phyloP scores from a whole-genome alignment of 768 basidiomycete genomes.

The Boletus pseudopeckii region DNA sequence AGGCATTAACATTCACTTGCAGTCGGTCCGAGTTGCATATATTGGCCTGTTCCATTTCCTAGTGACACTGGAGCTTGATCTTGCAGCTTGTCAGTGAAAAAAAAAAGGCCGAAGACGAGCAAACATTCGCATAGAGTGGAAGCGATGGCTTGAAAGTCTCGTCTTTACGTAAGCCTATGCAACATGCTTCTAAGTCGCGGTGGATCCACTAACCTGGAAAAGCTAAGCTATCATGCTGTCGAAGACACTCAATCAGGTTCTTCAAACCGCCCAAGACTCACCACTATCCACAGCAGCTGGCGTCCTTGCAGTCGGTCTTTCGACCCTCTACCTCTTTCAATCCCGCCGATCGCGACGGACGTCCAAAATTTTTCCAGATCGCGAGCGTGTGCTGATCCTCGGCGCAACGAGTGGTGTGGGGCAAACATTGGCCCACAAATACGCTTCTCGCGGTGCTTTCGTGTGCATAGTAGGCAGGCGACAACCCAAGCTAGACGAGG shows the following conservation, averaged over 20 bases:
- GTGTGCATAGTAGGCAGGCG: constrained; percentile 75
- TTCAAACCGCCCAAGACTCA: constrained; percentile 2
- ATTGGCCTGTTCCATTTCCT: not conserved
- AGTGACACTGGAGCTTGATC: not conserved
- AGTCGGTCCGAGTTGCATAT: not conserved
- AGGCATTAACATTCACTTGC: not conserved
- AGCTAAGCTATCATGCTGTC: constrained; percentile 3
- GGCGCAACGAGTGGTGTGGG: constrained; percentile 88
- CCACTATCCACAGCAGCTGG: constrained; percentile 10
- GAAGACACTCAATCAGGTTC: constrained; percentile 1
- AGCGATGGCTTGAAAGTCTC: not conserved
- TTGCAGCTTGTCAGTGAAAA: not conserved
- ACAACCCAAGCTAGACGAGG: constrained; percentile 49
- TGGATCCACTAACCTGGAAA: no score
- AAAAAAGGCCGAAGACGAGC: not conserved
- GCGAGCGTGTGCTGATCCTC: constrained; percentile 76
- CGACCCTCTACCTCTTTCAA: constrained; percentile 17
- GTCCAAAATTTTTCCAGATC: constrained; percentile 34
- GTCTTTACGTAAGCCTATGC: constrained; percentile 4
- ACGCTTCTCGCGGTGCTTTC: constrained; percentile 70
- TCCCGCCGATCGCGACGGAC: constrained; percentile 28
- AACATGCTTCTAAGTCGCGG: not conserved
- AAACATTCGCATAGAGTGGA: not conserved
- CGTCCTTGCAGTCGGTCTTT: constrained; percentile 12
- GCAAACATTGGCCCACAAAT: constrained; percentile 60